phyloP scores from a whole-genome alignment of 441 rosid genomes.

The Croton laevigatus region DNA sequence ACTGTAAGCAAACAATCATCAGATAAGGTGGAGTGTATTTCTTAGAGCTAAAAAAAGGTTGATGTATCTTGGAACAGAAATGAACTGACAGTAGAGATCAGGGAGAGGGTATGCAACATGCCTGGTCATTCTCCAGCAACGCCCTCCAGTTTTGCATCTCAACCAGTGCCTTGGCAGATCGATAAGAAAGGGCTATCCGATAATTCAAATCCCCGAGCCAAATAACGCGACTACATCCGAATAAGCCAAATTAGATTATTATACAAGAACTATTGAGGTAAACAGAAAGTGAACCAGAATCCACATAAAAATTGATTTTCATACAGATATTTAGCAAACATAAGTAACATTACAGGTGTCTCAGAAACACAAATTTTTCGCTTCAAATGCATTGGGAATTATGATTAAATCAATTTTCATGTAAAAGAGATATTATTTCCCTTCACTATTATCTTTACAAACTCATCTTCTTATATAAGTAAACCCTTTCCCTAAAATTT shows the following conservation, averaged over 20 bases:
- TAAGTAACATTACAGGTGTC: background rate
- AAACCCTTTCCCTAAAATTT: background rate
- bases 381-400: background rate
- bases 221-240: conserved; percentile 67
- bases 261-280: background rate
- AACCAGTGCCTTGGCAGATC: conserved; percentile 96
- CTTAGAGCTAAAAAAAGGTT: background rate
- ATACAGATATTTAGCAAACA: background rate
- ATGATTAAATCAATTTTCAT: background rate
- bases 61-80: conserved; percentile 1
- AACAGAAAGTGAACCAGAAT: background rate
- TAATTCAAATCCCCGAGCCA: conserved; percentile 98
- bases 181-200: conserved; percentile 85
- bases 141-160: conserved; percentile 99
- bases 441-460: background rate
- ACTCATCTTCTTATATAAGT: background rate
- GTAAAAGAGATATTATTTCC: background rate
- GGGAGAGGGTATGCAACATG: conserved; percentile 24
- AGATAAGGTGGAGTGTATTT: conserved; percentile 12
- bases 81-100: background rate
- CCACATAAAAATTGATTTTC: conserved; percentile 2
- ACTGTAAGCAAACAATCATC: conserved; percentile 40
- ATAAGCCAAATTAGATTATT: conserved; percentile 15
- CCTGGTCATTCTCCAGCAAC: conserved; percentile 92
- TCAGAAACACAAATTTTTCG: background rate